These are phyloP conservation scores for Alternaria triticimaculans DNA, from an alignment of 2,329 filamentous ascomycete genomes.

Conservation along the genomic window DNA sequence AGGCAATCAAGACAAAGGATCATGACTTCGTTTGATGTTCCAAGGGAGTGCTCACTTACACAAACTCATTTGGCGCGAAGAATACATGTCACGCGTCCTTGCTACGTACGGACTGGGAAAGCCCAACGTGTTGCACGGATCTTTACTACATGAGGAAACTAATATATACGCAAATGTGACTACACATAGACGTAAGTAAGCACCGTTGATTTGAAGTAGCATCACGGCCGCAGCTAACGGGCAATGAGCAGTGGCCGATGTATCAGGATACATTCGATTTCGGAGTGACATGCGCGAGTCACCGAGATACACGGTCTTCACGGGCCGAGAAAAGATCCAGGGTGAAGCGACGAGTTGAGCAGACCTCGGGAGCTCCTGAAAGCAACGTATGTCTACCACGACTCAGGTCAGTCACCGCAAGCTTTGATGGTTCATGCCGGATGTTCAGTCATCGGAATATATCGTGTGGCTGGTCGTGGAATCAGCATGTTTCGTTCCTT, in stretches of 20 bases:
- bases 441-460: background rate
- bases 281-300: constrained; percentile 2
- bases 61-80: background rate
- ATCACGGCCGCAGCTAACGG: background rate
- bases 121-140: background rate
- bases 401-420: background rate
- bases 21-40: background rate
- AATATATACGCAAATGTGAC: background rate
- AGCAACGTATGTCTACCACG: background rate
- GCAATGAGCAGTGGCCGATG: background rate
- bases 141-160: background rate
- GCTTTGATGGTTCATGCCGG: background rate
- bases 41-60: constrained; percentile 3
- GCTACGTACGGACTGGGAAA: background rate
- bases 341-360: background rate
- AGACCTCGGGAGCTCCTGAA: background rate
- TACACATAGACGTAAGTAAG: background rate
- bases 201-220: background rate
- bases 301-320: background rate
- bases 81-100: background rate
- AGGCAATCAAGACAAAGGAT: background rate
- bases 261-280: background rate
- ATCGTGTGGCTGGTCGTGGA: background rate
- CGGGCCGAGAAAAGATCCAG: constrained; percentile 5
- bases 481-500: background rate